Evolutionary conservation across 129 eudicot genomes (phyloP).

Genomic region (Rutidosis leptorrhynchoides): DNA sequence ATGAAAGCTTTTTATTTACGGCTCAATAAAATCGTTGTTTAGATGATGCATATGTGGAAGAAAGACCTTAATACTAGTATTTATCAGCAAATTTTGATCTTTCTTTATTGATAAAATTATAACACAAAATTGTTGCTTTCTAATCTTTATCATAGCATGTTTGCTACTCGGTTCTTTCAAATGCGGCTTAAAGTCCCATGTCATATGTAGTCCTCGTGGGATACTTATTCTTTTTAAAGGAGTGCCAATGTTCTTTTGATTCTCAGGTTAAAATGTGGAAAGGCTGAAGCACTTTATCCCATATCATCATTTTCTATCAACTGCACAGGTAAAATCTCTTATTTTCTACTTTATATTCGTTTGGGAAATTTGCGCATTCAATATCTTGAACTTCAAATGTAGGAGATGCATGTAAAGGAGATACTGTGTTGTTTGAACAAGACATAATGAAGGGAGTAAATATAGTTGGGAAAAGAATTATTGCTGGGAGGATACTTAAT

Average conservation of each 20-base stretch:
- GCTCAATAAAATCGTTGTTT: too few species aligned
- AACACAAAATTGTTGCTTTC: too few species aligned
- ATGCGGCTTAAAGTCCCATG: constrained; percentile 4
- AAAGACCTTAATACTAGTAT: too few species aligned
- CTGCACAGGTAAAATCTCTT: constrained; percentile 58
- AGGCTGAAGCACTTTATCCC: constrained; percentile 64
- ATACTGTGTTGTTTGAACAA: constrained; percentile 71
- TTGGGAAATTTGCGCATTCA: constrained; percentile 4
- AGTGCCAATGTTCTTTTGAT: not conserved
- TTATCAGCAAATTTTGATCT: too few species aligned
- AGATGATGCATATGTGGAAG: too few species aligned
- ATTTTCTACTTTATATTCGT: constrained; percentile 7
- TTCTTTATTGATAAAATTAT: too few species aligned
- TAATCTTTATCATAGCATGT: constrained; percentile 1
- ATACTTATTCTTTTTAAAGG: constrained; percentile 6
- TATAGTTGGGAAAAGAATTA: constrained; percentile 51
- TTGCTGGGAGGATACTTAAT: constrained; percentile 70
- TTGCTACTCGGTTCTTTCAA: constrained; percentile 6
- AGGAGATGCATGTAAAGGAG: constrained; percentile 97
- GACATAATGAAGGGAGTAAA: constrained; percentile 51
- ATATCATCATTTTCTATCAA: constrained; percentile 70
- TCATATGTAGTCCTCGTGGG: not conserved
- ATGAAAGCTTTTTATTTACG: too few species aligned
- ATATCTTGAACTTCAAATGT: constrained; percentile 24
- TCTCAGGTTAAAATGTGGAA: constrained; percentile 66